Base-by-base conservation (phyloP, 2,329 filamentous ascomycete species). In the Sclerotinia nivalis region DNA sequence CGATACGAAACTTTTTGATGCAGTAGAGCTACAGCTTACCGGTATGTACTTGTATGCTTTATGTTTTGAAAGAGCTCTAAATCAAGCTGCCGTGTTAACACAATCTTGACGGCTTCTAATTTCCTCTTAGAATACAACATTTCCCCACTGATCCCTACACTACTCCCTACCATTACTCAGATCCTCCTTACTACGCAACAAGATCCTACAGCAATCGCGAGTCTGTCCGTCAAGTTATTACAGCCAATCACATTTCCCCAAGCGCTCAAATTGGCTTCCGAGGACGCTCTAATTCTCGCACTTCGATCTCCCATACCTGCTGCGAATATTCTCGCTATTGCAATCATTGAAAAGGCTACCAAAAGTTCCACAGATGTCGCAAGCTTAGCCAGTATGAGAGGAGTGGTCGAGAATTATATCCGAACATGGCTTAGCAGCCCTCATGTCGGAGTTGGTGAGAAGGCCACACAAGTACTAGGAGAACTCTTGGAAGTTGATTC, bases 1-100 rank as follows among this genome's bases (percentile, higher is more conserved):
- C 49, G 78, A 84, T 71, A 78, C 79, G 15, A 84, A 84, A 73
- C 80, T 89, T 2, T 85, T 89, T 70, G 87, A 89, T 75, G 80
- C 87, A 75, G 83, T 89, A 58, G 84, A 86, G 74, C 82, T 89
- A 5, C 86, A 89, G 75, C 80, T 89, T 22, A 88, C 82, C 55
- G 84, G 86, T 85, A 76, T 37, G 77, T 70, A 9, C 22, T n/a
- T 15, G 28, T 52, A 13, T 59, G 8, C 22, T 5, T 13, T 31
- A 31, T 28, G 22, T 66, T 31, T 4, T 20, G 28, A 25, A 25
- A n/a, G 34, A 56, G 34, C 50, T 34, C 6, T 10, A 28, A 31
- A 40, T 28, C 34, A 66, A 59, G 22, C 20, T 25, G 31, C 28
- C 31, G 31, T 25, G 15, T 25, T 20, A 1, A 1, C 25, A 45